Conservation (phyloP, 768 basidiomycete species). For the Sarcomyxa edulis region DNA sequence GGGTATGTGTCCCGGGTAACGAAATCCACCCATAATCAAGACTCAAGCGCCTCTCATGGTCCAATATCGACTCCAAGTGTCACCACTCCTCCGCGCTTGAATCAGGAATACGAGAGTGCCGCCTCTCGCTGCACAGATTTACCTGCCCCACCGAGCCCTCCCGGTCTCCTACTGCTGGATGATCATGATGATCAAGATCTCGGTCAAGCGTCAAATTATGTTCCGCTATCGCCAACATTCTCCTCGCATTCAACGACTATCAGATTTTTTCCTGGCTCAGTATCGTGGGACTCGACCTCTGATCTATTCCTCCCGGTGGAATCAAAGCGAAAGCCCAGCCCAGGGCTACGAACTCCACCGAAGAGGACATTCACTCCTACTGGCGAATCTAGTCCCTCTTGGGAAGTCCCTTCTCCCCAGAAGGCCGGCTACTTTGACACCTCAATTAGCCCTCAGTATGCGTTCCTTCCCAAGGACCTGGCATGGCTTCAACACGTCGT, state of each 20-base stretch:
- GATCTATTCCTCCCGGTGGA: neutral
- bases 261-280: neutral
- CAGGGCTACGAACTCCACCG: neutral
- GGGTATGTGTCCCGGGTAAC: neutral
- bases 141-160: neutral
- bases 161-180: neutral
- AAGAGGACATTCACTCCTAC: neutral
- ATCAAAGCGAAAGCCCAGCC: neutral
- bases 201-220: neutral
- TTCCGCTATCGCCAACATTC: conserved; percentile 2
- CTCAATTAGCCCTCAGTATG: conserved; percentile 6
- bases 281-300: neutral
- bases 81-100: neutral
- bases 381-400: conserved; percentile 10
- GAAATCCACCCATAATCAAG: neutral
- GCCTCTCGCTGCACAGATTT: neutral
- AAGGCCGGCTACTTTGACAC: neutral
- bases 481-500: conserved; percentile 49
- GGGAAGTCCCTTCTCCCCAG: conserved; percentile 1
- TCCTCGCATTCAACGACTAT: neutral
- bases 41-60: neutral
- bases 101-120: neutral
- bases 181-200: neutral
- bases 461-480: conserved; percentile 26
- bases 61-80: neutral